These are phyloP conservation scores for Meyerozyma guilliermondii DNA, from an alignment of 1,139 yeast species.

Conservation along the genomic window DNA sequence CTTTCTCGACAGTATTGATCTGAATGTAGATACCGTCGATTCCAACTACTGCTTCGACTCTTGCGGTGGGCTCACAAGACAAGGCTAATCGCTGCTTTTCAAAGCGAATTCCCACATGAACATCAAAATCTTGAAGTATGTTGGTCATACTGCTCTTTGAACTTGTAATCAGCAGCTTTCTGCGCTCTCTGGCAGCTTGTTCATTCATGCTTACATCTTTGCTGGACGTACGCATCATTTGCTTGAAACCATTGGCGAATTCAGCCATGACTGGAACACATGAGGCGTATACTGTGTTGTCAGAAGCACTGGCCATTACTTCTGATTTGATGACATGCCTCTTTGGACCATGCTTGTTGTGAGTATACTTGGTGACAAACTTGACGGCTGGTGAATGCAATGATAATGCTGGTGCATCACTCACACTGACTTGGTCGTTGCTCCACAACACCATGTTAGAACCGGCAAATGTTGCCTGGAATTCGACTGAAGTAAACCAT, in stretches of 20 bases:
- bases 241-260: constrained; percentile 42
- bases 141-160: constrained; percentile 7
- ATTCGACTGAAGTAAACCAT: constrained; percentile 43
- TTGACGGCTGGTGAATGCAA: constrained; percentile 76
- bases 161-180: neutral
- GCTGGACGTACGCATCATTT: constrained; percentile 24
- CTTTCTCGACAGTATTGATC: constrained; percentile 47
- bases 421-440: constrained; percentile 34
- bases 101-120: constrained; percentile 59
- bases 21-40: constrained; percentile 59
- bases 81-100: constrained; percentile 71
- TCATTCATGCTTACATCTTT: neutral
- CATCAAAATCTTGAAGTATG: constrained; percentile 49
- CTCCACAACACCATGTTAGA: constrained; percentile 56
- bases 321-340: constrained; percentile 50
- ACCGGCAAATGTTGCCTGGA: constrained; percentile 60
- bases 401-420: constrained; percentile 50
- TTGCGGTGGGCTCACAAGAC: constrained; percentile 91
- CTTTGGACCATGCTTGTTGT: constrained; percentile 19
- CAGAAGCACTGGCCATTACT: constrained; percentile 63
- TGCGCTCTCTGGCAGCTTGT: neutral
- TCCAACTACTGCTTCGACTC: constrained; percentile 81
- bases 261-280: constrained; percentile 78
- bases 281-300: constrained; percentile 61
- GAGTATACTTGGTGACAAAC: constrained; percentile 37